These are phyloP conservation scores for Picea glauca DNA, from an alignment of 75 land plant species.

Conservation along the genomic window DNA sequence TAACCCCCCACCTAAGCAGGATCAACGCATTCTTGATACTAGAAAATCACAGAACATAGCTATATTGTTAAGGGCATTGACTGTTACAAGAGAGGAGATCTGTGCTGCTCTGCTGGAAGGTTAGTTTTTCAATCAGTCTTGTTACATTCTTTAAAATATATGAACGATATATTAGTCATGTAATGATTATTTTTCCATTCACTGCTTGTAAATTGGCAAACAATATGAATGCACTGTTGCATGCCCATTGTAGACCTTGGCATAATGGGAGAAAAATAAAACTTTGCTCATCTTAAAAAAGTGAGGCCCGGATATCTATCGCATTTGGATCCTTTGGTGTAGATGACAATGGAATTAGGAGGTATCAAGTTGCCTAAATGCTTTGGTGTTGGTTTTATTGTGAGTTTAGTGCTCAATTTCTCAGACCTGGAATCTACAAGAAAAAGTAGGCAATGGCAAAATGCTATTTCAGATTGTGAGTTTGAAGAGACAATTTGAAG, in stretches of 20 bases:
- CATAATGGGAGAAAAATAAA: background rate
- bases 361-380: too few species aligned
- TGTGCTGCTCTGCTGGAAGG: slow-evolving; percentile 88
- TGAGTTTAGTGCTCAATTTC: too few species aligned
- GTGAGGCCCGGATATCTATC: background rate
- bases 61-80: slow-evolving; percentile 77
- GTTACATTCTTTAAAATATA: background rate
- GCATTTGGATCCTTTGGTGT: too few species aligned
- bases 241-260: background rate
- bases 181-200: background rate
- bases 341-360: too few species aligned
- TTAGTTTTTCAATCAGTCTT: slow-evolving; percentile 12
- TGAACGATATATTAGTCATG: background rate
- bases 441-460: too few species aligned
- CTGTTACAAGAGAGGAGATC: slow-evolving; percentile 72
- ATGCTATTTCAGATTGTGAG: too few species aligned
- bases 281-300: background rate
- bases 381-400: too few species aligned
- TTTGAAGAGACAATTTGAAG: too few species aligned
- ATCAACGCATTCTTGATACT: slow-evolving; percentile 61
- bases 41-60: slow-evolving; percentile 90
- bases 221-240: background rate
- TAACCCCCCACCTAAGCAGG: slow-evolving; percentile 38
- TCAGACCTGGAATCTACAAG: too few species aligned
- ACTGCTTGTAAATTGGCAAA: background rate